A percentile compares a stretch with the other conserved stretches of the same genome.
These are phyloP conservation scores for Tillandsia fasciculata DNA, from an alignment of 176 grass and related monocot genomes.

Conservation along the genomic window DNA sequence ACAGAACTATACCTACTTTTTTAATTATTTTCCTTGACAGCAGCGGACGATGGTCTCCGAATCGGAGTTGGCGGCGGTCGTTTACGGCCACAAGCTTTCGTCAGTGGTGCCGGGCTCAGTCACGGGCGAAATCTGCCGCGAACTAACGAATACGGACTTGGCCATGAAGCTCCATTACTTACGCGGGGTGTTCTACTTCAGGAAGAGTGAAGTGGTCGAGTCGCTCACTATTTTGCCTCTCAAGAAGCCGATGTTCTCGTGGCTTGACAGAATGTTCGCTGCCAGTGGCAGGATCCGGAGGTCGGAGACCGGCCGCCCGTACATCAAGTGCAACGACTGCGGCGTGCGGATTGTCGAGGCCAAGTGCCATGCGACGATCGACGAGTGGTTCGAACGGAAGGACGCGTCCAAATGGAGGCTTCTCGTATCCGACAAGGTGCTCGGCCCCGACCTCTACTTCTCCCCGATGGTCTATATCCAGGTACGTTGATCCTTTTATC, in stretches of 20 bases:
- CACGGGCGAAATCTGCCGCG: constrained; percentile 54
- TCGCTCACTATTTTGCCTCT: constrained; percentile 32
- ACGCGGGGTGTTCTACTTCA: constrained; percentile 63
- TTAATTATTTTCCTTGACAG: background rate
- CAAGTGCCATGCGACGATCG: constrained; percentile 37
- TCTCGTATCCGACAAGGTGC: constrained; percentile 66
- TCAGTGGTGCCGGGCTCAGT: constrained; percentile 76
- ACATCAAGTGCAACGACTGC: constrained; percentile 91
- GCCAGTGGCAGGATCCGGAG: constrained; percentile 55
- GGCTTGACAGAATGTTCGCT: constrained; percentile 53
- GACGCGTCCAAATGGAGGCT: constrained; percentile 11
- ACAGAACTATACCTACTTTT: background rate
- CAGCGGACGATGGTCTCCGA: background rate
- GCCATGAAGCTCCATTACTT: constrained; percentile 83
- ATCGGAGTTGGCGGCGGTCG: background rate
- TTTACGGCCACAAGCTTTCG: constrained; percentile 60
- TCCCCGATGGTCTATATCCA: constrained; percentile 79
- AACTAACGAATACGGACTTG: constrained; percentile 34
- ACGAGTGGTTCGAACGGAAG: constrained; percentile 47
- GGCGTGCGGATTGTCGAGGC: constrained; percentile 88
- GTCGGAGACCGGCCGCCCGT: constrained; percentile 20
- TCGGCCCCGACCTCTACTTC: constrained; percentile 79
- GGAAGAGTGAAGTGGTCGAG: constrained; percentile 21
- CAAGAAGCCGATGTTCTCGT: constrained; percentile 77
- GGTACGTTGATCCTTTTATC: constrained; percentile 27